These are phyloP conservation scores for Clarireedia hainanense DNA, from an alignment of 2,329 filamentous ascomycete genomes.

Conservation along the genomic window DNA sequence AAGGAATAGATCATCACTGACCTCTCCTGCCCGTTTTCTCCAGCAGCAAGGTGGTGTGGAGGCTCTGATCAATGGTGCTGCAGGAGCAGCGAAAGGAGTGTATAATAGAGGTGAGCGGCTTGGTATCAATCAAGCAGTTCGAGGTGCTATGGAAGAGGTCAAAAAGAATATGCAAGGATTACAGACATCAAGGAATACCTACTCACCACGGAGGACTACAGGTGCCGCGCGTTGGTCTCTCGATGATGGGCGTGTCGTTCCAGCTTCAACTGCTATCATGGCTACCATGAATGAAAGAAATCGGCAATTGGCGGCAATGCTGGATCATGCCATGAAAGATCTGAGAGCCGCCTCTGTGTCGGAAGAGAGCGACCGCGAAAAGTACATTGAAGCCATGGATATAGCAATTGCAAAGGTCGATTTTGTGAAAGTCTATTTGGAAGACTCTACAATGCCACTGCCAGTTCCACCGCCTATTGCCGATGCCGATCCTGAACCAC, in stretches of 20 bases:
- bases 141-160: slow-evolving; percentile 75
- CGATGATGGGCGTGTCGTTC: slow-evolving; percentile 23
- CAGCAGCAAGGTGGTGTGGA: slow-evolving; percentile 52
- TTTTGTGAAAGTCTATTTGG: slow-evolving; percentile 55
- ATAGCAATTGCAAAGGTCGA: slow-evolving; percentile 55
- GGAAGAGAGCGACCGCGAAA: slow-evolving; percentile 35
- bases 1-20: slow-evolving; percentile 24
- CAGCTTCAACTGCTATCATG: slow-evolving; percentile 33
- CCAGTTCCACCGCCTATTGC: slow-evolving; percentile 23
- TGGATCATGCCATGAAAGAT: slow-evolving; percentile 56
- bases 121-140: slow-evolving; percentile 71
- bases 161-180: slow-evolving; percentile 65
- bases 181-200: slow-evolving; percentile 45
- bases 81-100: slow-evolving; percentile 68
- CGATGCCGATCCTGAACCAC: neutral
- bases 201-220: slow-evolving; percentile 19
- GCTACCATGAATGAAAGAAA: slow-evolving; percentile 57
- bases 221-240: slow-evolving; percentile 25
- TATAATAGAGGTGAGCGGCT: slow-evolving; percentile 67
- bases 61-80: slow-evolving; percentile 65
- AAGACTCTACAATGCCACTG: slow-evolving; percentile 47
- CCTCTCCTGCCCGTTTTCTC: slow-evolving; percentile 32
- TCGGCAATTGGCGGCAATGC: slow-evolving; percentile 56
- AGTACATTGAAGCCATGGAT: slow-evolving; percentile 46
- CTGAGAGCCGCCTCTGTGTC: slow-evolving; percentile 53